Percentiles rank a stretch among this genome's conserved stretches.
Conservation (phyloP, 2,329 filamentous ascomycete genomes). For the Phialophora chinensis region DNA sequence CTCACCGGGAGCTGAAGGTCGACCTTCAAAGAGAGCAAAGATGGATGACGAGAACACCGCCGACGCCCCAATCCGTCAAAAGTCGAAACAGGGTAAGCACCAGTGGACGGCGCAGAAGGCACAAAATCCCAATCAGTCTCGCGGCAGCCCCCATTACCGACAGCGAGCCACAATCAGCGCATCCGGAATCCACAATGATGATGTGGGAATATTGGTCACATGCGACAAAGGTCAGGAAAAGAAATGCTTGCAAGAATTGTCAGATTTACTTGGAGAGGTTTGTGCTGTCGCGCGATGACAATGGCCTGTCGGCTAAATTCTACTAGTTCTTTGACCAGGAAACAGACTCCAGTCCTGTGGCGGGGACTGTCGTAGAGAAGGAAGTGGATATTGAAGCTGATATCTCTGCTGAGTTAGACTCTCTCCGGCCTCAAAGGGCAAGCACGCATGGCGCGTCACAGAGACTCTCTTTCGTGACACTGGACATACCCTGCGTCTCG, state of each 20-base stretch:
- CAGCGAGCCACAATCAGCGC: conserved; percentile 27
- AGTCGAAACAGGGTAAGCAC: conserved; percentile 7
- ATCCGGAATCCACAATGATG: conserved; percentile 54
- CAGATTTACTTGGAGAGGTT: conserved; percentile 64
- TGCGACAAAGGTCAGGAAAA: conserved; percentile 66
- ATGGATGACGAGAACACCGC: conserved; percentile 15
- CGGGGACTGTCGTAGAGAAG: conserved; percentile 48
- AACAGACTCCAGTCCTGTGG: background rate
- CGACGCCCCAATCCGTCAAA: background rate
- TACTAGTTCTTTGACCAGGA: conserved; percentile 28
- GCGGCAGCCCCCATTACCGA: conserved; percentile 6
- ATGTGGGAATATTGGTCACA: conserved; percentile 68
- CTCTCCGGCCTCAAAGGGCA: conserved; percentile 59
- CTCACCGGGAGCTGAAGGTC: conserved; percentile 1
- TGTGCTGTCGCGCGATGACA: conserved; percentile 32
- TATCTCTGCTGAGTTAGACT: conserved; percentile 64
- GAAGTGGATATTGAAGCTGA: conserved; percentile 65
- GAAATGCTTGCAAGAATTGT: conserved; percentile 63
- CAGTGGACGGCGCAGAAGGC: conserved; percentile 16
- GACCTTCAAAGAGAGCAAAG: conserved; percentile 23
- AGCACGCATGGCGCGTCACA: conserved; percentile 43
- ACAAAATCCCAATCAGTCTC: background rate
- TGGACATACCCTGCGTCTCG: conserved; percentile 41
- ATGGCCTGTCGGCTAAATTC: background rate
- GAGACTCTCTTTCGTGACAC: conserved; percentile 29